Percentiles rank a stretch among this genome's conserved stretches.
Evolutionary conservation across 192 early-diverging fungal genomes (phyloP).

Genomic region (Backusella australiensis): DNA sequence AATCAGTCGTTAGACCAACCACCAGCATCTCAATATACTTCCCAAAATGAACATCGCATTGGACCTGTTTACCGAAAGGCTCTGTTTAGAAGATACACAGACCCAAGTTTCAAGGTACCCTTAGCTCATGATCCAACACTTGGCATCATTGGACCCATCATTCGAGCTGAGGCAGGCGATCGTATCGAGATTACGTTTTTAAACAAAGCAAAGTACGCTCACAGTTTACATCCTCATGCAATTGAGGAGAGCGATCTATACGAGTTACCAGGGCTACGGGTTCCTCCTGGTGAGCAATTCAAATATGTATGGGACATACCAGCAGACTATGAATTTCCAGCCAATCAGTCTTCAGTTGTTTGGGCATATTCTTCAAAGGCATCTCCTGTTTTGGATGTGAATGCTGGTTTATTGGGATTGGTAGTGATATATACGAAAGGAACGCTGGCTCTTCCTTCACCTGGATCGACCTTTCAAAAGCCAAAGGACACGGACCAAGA

Average conservation of each 20-base stretch:
- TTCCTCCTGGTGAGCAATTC: constrained; percentile 25
- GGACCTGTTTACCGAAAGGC: constrained; percentile 38
- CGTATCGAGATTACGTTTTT: constrained; percentile 28
- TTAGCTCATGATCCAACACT: constrained; percentile 33
- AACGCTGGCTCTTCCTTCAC: constrained; percentile 9
- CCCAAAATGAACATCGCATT: constrained; percentile 22
- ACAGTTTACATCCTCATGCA: constrained; percentile 36
- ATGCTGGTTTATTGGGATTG: constrained; percentile 37
- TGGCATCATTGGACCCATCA: constrained; percentile 38
- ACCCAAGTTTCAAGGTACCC: constrained; percentile 23
- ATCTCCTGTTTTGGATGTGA: constrained; percentile 26
- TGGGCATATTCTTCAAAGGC: constrained; percentile 38
- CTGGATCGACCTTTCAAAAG: constrained; percentile 17
- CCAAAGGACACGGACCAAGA: constrained; percentile 28
- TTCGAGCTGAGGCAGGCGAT: constrained; percentile 41
- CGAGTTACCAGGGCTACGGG: background rate
- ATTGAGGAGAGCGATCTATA: background rate
- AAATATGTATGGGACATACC: constrained; percentile 42
- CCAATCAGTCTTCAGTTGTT: constrained; percentile 31
- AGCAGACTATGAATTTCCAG: constrained; percentile 6
- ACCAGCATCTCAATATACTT: constrained; percentile 29
- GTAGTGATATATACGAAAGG: constrained; percentile 38
- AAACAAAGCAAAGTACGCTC: constrained; percentile 29
- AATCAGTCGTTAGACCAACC: constrained; percentile 28
- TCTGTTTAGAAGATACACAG: constrained; percentile 38